Evolutionary conservation across 2,329 filamentous ascomycete genomes (phyloP), one percentile per base, ranked within the genome.

Genomic region (Sporothrix mexicana): DNA sequence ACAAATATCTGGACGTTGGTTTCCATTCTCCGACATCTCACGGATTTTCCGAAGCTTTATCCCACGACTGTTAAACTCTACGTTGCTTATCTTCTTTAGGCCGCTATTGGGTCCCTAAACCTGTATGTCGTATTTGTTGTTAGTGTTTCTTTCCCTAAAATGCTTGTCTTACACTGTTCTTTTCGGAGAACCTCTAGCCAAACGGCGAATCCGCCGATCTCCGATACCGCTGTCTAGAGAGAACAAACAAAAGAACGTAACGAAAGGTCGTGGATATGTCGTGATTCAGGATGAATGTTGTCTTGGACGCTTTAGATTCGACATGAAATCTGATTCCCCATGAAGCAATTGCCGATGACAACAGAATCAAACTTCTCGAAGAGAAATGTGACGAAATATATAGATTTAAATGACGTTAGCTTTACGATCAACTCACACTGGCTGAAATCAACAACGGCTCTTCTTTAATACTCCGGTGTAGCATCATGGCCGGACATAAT

Each of bases 1-100:
- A 12, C 9, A 9, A 61, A 20, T 2, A 12, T 15, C 41, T 47
- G 20, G 41, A 25, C 61, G n/a, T 66, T 20, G 23, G 25, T 59
- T 47, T 66, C 61, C 20, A 45, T 66, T 47, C 61, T 66, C 61
- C 61, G n/a, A 66, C 41, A 15, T n/a, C 12, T 47, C 41, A 12
- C 61, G 41, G 61, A 25, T 47, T 47, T 64, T 66, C 61, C 61
- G 61, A 47, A 4, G n/a, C 41, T 23, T 45, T 45, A 23, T 64
- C 61, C 36, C 41, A 64, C 61, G 12, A 12, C 41, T 64, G 61
- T 12, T 41, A n/a, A 15, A 45, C n/a, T 8, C 8, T 10, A 41
- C n/a, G 45, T 45, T 64, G 61, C 41, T 64, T 64, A 64, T 47
- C n/a, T 64, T 64, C 61, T 43, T 64, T 41, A 3, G 57, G 20